Conservation (phyloP, 2,329 filamentous ascomycete species). For the Beauveria rudraprayagi region DNA sequence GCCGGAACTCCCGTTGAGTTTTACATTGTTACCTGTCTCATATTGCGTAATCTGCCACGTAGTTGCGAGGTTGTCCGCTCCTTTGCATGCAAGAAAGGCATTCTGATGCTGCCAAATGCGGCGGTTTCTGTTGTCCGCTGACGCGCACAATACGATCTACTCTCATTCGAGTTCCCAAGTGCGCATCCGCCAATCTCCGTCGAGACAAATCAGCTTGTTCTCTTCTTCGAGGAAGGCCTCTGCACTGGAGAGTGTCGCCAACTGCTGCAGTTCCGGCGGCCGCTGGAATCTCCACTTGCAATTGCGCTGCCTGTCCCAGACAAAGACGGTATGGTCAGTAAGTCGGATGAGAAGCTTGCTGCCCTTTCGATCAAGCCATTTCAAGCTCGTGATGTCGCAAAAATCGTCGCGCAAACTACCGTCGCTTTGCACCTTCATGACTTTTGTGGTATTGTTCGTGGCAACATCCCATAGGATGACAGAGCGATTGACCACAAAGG, state of each 20-base stretch:
- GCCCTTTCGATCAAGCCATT: constrained; percentile 1
- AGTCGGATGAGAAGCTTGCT: constrained; percentile 3
- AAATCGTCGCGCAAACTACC: neutral
- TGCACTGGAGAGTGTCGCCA: neutral
- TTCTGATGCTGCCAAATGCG: neutral
- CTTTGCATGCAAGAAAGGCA: too few species aligned
- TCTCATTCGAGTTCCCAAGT: neutral
- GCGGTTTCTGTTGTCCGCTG: neutral
- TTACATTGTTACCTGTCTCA: too few species aligned
- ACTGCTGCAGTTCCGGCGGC: neutral
- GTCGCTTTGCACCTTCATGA: neutral
- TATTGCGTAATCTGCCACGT: too few species aligned
- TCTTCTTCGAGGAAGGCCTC: constrained; percentile 4
- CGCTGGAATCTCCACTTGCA: constrained; percentile 1
- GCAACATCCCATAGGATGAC: constrained; percentile 3
- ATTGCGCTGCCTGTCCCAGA: constrained; percentile 2
- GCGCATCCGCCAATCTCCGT: constrained; percentile 2
- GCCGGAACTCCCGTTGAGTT: too few species aligned
- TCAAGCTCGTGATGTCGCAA: neutral
- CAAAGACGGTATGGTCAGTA: neutral
- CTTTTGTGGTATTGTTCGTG: neutral
- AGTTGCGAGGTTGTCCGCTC: too few species aligned
- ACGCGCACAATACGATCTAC: neutral
- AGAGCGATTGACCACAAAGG: neutral
- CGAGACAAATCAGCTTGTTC: neutral